phyloP scores from a whole-genome alignment of 768 basidiomycete genomes.

The Russula dissimulans region DNA sequence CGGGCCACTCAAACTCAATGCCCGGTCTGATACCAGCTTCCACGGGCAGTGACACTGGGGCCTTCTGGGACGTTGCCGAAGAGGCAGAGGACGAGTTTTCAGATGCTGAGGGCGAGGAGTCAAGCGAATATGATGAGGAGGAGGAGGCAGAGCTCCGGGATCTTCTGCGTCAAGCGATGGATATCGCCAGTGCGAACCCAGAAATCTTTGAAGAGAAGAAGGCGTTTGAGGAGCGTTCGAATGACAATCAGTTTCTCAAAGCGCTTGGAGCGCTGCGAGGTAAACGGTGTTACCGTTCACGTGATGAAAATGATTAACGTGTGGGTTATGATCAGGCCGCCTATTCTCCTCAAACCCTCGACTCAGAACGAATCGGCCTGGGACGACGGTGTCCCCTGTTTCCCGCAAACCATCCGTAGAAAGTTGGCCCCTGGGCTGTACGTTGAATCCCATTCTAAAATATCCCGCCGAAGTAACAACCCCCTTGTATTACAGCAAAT shows the following conservation, averaged over 20 bases:
- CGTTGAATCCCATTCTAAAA: neutral
- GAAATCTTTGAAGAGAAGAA: conserved; percentile 48
- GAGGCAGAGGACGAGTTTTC: conserved; percentile 31
- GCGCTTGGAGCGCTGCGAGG: conserved; percentile 68
- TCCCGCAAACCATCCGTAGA: neutral
- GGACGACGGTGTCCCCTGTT: neutral
- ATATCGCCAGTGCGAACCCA: conserved; percentile 44
- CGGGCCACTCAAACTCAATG: conserved; percentile 41
- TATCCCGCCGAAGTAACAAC: neutral
- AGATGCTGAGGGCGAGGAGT: conserved; percentile 30
- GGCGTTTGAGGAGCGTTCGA: conserved; percentile 39
- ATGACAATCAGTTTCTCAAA: conserved; percentile 72
- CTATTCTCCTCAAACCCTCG: conserved; percentile 37
- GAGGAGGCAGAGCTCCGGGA: conserved; percentile 59
- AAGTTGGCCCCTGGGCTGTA: neutral
- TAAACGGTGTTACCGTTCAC: conserved; percentile 21
- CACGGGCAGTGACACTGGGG: neutral
- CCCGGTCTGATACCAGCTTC: conserved; percentile 20
- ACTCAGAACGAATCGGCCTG: conserved; percentile 7
- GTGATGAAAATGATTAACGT: neutral
- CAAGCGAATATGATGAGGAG: conserved; percentile 51
- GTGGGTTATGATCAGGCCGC: conserved; percentile 38
- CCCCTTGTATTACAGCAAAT: neutral
- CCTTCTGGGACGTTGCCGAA: conserved; percentile 27
- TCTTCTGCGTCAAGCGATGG: conserved; percentile 63